Evolutionary conservation across 371 early-diverging fungal genomes (phyloP).

Genomic region (Mortierella sp.): DNA sequence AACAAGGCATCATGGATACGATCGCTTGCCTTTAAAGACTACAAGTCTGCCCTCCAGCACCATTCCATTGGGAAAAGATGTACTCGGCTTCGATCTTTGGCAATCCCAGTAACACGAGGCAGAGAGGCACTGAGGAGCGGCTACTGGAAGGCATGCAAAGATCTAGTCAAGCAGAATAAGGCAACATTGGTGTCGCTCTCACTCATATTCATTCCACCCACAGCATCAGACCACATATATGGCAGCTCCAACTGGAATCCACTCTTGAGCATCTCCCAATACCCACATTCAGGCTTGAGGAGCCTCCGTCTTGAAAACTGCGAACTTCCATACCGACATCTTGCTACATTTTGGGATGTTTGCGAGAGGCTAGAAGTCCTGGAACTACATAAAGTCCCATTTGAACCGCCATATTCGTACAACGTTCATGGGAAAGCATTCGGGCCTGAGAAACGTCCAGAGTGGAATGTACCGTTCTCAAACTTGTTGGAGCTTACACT

Average conservation of each 20-base stretch:
- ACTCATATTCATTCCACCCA: not conserved
- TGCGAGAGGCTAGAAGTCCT: conserved; percentile 21
- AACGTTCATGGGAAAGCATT: not conserved
- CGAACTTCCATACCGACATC: conserved; percentile 10
- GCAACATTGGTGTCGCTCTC: not conserved
- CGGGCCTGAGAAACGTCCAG: not conserved
- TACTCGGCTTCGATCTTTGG: not conserved
- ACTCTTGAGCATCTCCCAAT: not conserved
- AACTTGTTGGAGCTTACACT: conserved; percentile 1
- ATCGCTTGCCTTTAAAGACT: not conserved
- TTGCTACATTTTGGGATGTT: conserved; percentile 19
- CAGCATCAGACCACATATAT: not conserved
- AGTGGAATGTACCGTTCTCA: not conserved
- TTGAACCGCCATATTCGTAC: conserved; percentile 1
- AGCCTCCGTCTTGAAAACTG: not conserved
- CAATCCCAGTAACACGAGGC: not conserved
- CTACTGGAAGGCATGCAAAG: not conserved
- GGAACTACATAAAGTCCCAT: conserved; percentile 5
- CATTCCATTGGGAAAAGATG: not conserved
- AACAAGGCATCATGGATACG: not conserved
- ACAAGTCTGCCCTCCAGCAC: not conserved
- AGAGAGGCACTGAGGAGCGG: not conserved
- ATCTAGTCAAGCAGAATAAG: conserved; percentile 1
- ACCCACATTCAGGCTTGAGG: not conserved
- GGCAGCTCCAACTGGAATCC: not conserved